Conservation (phyloP, 2,329 filamentous ascomycete genomes). For the Pseudohalonectria lignicola region DNA sequence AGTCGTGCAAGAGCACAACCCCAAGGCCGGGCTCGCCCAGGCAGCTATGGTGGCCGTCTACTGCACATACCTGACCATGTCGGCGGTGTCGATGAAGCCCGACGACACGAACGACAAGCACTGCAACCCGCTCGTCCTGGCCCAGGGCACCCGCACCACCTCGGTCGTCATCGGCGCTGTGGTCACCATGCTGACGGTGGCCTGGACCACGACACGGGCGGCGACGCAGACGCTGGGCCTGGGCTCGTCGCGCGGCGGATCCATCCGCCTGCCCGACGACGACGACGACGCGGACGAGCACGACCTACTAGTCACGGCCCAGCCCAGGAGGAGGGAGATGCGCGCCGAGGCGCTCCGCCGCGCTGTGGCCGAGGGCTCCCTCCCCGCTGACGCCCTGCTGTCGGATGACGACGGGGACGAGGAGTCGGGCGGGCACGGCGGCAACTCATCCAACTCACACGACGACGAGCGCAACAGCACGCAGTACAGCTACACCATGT, state of each 20-base stretch:
- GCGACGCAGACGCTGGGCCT: constrained; percentile 81
- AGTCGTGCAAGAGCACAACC: constrained; percentile 79
- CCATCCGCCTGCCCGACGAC: constrained; percentile 51
- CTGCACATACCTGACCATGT: constrained; percentile 98
- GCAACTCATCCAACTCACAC: constrained; percentile 51
- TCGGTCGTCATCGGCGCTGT: constrained; percentile 88
- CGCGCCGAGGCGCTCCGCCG: constrained; percentile 81
- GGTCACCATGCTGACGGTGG: constrained; percentile 92
- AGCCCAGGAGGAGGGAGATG: constrained; percentile 83
- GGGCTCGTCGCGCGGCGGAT: constrained; percentile 43
- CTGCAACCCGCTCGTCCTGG: constrained; percentile 85
- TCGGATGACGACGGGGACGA: constrained; percentile 57
- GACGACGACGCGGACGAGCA: constrained; percentile 59
- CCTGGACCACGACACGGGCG: constrained; percentile 93
- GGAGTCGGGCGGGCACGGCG: constrained; percentile 39
- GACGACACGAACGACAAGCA: constrained; percentile 81
- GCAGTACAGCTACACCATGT: constrained; percentile 92
- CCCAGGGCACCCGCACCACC: constrained; percentile 77
- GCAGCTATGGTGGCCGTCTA: constrained; percentile 95
- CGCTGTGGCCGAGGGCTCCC: constrained; percentile 82
- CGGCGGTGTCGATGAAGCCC: constrained; percentile 96
- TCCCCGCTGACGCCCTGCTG: constrained; percentile 82
- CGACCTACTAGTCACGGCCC: constrained; percentile 75
- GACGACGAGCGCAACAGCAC: constrained; percentile 85
- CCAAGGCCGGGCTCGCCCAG: constrained; percentile 90